phyloP scores from a whole-genome alignment of 352 stramenopile species.

The Globisporangium rhizosaccharum region DNA sequence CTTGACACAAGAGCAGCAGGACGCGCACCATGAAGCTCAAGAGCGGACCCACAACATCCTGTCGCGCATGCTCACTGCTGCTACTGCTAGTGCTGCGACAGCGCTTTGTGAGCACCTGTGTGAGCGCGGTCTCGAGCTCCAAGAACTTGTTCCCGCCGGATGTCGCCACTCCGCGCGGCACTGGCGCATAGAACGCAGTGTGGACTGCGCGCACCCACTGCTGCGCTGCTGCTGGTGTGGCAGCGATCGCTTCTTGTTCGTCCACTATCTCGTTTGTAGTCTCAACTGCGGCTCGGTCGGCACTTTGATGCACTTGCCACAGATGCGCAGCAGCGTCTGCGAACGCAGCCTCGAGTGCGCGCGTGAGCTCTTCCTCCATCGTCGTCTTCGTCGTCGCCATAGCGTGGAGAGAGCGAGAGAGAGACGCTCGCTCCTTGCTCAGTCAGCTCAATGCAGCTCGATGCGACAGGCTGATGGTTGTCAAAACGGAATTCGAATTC shows the following conservation, averaged over 20 bases:
- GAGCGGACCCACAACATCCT: constrained; percentile 18
- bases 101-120: constrained; percentile 22
- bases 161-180: constrained; percentile 6
- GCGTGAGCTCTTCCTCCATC: constrained; percentile 4
- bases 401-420: neutral
- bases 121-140: constrained; percentile 37
- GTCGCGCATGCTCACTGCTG: neutral
- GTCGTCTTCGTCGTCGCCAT: neutral
- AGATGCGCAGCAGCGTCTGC: neutral
- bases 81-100: neutral
- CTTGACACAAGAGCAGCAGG: constrained; percentile 30
- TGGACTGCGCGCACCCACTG: constrained; percentile 22
- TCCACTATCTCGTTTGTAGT: neutral
- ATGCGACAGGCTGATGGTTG: neutral
- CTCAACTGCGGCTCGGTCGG: neutral
- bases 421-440: neutral
- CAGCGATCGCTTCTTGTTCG: neutral
- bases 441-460: neutral
- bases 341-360: constrained; percentile 4
- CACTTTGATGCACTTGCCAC: neutral
- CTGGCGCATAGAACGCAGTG: constrained; percentile 26
- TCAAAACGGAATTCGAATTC: neutral
- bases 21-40: constrained; percentile 25
- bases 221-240: neutral
- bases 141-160: constrained; percentile 38